These are phyloP conservation scores for Postia placenta DNA, from an alignment of 768 basidiomycete species.

Conservation along the genomic window DNA sequence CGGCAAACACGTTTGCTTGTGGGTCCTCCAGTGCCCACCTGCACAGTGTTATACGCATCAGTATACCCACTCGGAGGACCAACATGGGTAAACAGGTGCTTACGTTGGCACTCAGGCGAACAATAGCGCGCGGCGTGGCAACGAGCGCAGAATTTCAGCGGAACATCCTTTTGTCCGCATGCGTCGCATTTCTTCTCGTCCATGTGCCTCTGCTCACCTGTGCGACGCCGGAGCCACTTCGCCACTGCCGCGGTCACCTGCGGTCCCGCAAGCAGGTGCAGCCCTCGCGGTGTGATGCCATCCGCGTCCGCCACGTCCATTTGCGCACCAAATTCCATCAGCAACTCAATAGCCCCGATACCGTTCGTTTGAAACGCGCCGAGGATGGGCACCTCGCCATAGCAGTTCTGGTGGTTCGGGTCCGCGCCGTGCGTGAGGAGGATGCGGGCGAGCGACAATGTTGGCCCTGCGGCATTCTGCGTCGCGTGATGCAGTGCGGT, in stretches of 20 bases:
- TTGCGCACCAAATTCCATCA: slow-evolving; percentile 46
- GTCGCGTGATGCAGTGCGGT: slow-evolving; percentile 46
- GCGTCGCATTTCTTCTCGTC: slow-evolving; percentile 41
- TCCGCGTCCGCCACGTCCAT: slow-evolving; percentile 35
- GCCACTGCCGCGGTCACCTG: slow-evolving; percentile 36
- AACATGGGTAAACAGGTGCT: no score
- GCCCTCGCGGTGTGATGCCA: slow-evolving; percentile 26
- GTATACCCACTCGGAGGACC: background rate
- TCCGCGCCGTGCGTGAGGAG: slow-evolving; percentile 44
- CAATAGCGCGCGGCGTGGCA: slow-evolving; percentile 48
- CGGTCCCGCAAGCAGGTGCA: slow-evolving; percentile 34
- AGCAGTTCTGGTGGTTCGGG: slow-evolving; percentile 42
- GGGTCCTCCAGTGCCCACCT: slow-evolving; percentile 43
- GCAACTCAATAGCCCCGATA: slow-evolving; percentile 28
- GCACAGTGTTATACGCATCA: background rate
- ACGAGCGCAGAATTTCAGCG: slow-evolving; percentile 36
- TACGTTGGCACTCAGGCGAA: slow-evolving; percentile 49
- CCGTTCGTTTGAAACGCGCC: slow-evolving; percentile 5
- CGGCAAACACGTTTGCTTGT: slow-evolving; percentile 42
- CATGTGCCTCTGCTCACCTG: slow-evolving; percentile 34
- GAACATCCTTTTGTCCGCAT: slow-evolving; percentile 25
- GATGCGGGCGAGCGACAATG: slow-evolving; percentile 26
- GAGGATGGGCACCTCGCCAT: slow-evolving; percentile 38
- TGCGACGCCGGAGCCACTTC: slow-evolving; percentile 42
- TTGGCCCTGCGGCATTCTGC: slow-evolving; percentile 20